Evolutionary conservation across 1,284 basidiomycete genomes (phyloP).

Genomic region (Trametes hirsuta): DNA sequence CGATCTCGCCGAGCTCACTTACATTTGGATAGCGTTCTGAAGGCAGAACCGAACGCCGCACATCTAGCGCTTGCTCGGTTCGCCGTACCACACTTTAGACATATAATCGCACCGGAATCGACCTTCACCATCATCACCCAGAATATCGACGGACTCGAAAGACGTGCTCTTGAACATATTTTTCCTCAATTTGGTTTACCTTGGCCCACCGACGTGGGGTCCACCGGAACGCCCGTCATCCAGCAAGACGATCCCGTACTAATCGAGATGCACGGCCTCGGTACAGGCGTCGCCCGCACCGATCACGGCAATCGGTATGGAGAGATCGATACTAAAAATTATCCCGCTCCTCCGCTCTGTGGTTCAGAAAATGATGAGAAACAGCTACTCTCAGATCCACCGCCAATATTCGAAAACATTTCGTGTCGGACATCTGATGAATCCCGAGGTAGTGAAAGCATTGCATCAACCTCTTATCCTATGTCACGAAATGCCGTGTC

Average conservation of each 20-base stretch:
- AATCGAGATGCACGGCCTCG: neutral
- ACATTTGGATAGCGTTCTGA: neutral
- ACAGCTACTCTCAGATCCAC: too few relatives aligned
- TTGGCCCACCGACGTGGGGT: neutral
- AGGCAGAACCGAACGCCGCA: constrained; percentile 33
- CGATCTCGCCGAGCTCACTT: neutral
- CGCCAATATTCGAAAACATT: too few relatives aligned
- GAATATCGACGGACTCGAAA: constrained; percentile 60
- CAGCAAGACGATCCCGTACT: neutral
- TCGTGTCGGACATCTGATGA: neutral
- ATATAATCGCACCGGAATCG: constrained; percentile 41
- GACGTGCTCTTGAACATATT: constrained; percentile 3
- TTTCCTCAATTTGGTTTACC: neutral
- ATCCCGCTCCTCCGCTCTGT: too few relatives aligned
- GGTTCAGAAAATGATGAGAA: too few relatives aligned
- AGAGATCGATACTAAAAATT: too few relatives aligned
- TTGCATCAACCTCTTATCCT: too few relatives aligned
- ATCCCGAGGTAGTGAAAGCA: neutral
- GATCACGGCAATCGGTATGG: too few relatives aligned
- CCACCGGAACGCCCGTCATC: neutral
- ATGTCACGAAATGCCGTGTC: too few relatives aligned
- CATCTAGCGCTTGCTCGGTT: constrained; percentile 54
- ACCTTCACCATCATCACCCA: constrained; percentile 63
- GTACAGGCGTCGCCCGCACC: neutral
- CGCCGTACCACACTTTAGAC: constrained; percentile 41